Percentiles rank a stretch among this genome's conserved stretches.
Evolutionary conservation across 768 basidiomycete genomes (phyloP).

Genomic region (Panaeolus cyanescens): DNA sequence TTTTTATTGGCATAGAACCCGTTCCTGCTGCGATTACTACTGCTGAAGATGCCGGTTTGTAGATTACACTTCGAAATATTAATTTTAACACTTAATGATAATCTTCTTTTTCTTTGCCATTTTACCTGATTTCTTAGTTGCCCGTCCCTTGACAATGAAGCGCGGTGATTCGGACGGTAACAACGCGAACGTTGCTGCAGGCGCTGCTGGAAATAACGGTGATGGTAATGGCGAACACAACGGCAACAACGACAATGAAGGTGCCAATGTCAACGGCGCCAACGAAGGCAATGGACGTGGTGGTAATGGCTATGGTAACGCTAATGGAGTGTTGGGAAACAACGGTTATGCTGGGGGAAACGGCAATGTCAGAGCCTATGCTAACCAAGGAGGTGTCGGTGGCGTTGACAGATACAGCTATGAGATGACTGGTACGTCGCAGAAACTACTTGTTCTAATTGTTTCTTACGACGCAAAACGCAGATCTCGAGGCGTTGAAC

Average conservation of each 20-base stretch:
- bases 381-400: neutral
- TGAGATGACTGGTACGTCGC: neutral
- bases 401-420: neutral
- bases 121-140: neutral
- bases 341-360: too few relatives aligned
- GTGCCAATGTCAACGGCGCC: neutral
- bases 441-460: too few relatives aligned
- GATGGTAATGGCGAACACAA: neutral
- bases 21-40: neutral
- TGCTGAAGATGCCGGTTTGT: conserved; percentile 1
- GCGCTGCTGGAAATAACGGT: neutral
- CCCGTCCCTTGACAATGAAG: neutral
- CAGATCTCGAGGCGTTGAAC: conserved; percentile 41
- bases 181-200: neutral
- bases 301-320: neutral
- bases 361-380: neutral
- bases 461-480: neutral
- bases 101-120: neutral
- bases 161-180: neutral
- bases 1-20: neutral
- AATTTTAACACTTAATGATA: neutral
- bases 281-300: neutral
- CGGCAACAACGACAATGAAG: neutral
- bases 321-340: too few relatives aligned
- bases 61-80: neutral